Base-by-base conservation (phyloP, 164 flowering plant genomes). In the Vitis labrusca region DNA sequence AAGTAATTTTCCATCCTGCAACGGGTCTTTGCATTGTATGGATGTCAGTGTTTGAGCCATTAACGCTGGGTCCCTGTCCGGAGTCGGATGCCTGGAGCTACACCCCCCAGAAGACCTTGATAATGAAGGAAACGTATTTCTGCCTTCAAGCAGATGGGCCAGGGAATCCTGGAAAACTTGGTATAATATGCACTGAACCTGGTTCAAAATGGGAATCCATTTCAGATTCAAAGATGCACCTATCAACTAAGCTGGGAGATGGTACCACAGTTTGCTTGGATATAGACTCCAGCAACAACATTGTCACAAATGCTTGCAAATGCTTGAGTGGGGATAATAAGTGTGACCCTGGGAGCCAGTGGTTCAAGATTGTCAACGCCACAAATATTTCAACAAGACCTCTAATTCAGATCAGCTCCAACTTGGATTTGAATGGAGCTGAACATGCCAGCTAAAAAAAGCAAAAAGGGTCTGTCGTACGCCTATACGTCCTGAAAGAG, bases 301-400 rank as follows among this genome's bases (percentile, higher is more conserved):
- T 93, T 55, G 76, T 88, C 37, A 84, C 87, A 15, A 87, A 69
- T 61, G 44, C 74, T 19, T 93, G 95, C 77, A 85, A 79, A 61
- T 93, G 98, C 73, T 69, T 85, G 75, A 78, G 72, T 15, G 63
- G 62, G 54, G 84, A 86, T 32, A 72, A 57, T 4, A 67, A 3
- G 8, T 91, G 97, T 64, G 94, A 93, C 55, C 93, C 98, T 7
- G 81, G 27, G 3, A 89, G 86, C 71, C 95, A 93, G 77, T 93
- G 98, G 98, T 93, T 91, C 82, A 89, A 90, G 58, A 69, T 91
- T 11, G 81, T 91, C 16, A 76, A 81, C 68, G 85, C 82, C 79
- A 80, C 85, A 11, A 79, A 80, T 66, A 66, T 77, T 37, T 14
- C 54, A 51, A 9, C 19, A 23, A 65, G 62, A 17, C 19, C 51